These are phyloP conservation scores for Ambrosia hybrid DNA, from an alignment of 140 eudicot genomes.

Conservation along the genomic window DNA sequence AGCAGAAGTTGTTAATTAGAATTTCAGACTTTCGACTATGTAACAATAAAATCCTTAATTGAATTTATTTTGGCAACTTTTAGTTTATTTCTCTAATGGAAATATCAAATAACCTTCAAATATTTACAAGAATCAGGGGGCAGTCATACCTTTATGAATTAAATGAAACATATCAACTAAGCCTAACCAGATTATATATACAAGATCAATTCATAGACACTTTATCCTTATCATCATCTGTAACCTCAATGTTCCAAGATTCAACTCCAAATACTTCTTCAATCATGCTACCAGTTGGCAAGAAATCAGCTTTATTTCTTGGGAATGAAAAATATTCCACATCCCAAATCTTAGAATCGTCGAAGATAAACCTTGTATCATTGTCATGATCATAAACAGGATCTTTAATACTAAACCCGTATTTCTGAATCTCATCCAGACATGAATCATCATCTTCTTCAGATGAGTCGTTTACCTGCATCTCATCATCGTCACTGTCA, in stretches of 20 bases:
- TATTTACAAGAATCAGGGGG: slow-evolving; percentile 23
- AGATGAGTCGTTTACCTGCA: slow-evolving; percentile 41
- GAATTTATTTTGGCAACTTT: no score
- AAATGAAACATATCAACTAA: slow-evolving; percentile 27
- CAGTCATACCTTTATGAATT: slow-evolving; percentile 30
- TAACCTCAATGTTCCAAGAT: slow-evolving; percentile 32
- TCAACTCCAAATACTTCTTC: slow-evolving; percentile 71
- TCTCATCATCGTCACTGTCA: slow-evolving; percentile 78
- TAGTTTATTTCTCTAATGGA: background rate
- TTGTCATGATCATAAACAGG: slow-evolving; percentile 18
- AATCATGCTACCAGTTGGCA: slow-evolving; percentile 62
- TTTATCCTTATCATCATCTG: slow-evolving; percentile 28
- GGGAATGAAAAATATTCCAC: slow-evolving; percentile 35
- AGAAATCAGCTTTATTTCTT: slow-evolving; percentile 45
- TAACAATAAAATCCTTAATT: no score
- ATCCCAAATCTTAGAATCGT: slow-evolving; percentile 57
- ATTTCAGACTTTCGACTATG: no score
- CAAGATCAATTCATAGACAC: slow-evolving; percentile 8
- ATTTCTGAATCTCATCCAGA: slow-evolving; percentile 21
- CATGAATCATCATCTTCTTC: slow-evolving; percentile 49
- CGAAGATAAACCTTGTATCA: slow-evolving; percentile 28
- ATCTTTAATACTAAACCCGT: slow-evolving; percentile 17
- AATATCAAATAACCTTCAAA: background rate
- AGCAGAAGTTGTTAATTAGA: no score
- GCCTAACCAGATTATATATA: slow-evolving; percentile 13